Evolutionary conservation across 2,329 filamentous ascomycete genomes (phyloP).

Genomic region (Aureobasidium leucospermi): DNA sequence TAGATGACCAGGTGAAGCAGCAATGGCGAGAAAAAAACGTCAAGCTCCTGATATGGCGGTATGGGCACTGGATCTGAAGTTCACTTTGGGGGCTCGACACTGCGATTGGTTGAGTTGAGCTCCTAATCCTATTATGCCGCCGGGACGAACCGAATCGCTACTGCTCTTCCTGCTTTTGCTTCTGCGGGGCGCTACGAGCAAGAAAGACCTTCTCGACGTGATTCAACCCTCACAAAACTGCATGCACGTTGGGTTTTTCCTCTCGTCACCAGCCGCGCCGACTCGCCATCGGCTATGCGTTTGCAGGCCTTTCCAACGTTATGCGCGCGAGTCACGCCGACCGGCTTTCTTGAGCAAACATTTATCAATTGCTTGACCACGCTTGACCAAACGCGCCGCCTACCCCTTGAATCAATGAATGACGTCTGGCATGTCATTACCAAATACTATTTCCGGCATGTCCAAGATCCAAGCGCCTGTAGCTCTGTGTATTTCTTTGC

Average conservation of each 20-base stretch:
- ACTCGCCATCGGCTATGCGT: background rate
- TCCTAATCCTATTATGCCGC: conserved; percentile 8
- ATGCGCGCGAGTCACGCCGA: conserved; percentile 10
- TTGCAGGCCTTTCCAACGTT: conserved; percentile 8
- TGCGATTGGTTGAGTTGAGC: conserved; percentile 13
- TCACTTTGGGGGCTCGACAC: conserved; percentile 10
- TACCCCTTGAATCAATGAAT: background rate
- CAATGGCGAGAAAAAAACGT: conserved; percentile 6
- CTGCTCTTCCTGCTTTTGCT: conserved; percentile 8
- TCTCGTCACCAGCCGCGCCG: background rate
- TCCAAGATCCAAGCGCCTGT: background rate
- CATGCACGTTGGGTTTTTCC: background rate
- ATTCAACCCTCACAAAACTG: background rate
- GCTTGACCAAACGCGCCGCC: conserved; percentile 1
- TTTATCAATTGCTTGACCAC: background rate
- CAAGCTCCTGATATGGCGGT: conserved; percentile 11
- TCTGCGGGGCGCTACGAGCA: conserved; percentile 4
- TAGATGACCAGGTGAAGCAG: background rate
- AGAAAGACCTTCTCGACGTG: conserved; percentile 1
- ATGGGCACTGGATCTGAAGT: conserved; percentile 3
- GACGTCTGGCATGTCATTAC: background rate
- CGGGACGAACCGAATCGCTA: conserved; percentile 12
- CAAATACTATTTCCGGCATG: background rate
- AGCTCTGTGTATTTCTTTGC: background rate
- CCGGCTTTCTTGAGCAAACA: background rate